Evolutionary conservation across 2,329 filamentous ascomycete genomes (phyloP).

Genomic region (Clathrospora elynae): DNA sequence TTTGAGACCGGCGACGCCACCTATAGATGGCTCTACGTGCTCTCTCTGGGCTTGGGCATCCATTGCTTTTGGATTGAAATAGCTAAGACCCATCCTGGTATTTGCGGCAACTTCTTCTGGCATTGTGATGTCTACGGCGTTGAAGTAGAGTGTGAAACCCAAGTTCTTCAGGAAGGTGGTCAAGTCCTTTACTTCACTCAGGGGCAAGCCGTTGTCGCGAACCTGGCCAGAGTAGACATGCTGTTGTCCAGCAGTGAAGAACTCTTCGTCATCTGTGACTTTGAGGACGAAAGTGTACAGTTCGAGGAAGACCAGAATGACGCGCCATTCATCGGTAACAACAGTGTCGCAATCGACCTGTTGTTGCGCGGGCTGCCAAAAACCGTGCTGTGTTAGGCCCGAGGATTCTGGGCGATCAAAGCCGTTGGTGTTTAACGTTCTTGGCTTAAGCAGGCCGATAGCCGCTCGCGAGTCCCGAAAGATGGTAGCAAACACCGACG

Average conservation of each 20-base stretch:
- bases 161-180: conserved; percentile 88
- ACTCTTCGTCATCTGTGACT: conserved; percentile 95
- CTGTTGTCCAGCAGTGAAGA: conserved; percentile 65
- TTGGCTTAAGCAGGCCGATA: conserved; percentile 60
- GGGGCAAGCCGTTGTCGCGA: conserved; percentile 68
- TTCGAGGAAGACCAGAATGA: conserved; percentile 88
- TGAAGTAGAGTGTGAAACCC: conserved; percentile 86
- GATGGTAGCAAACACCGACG: conserved; percentile 63
- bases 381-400: conserved; percentile 25
- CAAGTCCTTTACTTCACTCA: conserved; percentile 73
- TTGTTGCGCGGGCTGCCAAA: conserved; percentile 44
- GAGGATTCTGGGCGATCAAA: conserved; percentile 15
- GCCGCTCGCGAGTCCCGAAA: conserved; percentile 62
- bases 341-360: conserved; percentile 44
- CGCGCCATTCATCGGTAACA: conserved; percentile 77
- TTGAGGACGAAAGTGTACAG: conserved; percentile 91
- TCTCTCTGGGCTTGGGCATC: conserved; percentile 38
- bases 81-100: conserved; percentile 56
- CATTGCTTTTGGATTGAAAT: conserved; percentile 35
- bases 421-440: conserved; percentile 21
- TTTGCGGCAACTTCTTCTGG: conserved; percentile 51
- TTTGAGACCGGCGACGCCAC: conserved; percentile 72
- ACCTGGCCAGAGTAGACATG: conserved; percentile 31
- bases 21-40: conserved; percentile 53
- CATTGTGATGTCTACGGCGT: conserved; percentile 67